phyloP scores from a whole-genome alignment of 148 eudicot genomes.

The Gaultheria prostrata region DNA sequence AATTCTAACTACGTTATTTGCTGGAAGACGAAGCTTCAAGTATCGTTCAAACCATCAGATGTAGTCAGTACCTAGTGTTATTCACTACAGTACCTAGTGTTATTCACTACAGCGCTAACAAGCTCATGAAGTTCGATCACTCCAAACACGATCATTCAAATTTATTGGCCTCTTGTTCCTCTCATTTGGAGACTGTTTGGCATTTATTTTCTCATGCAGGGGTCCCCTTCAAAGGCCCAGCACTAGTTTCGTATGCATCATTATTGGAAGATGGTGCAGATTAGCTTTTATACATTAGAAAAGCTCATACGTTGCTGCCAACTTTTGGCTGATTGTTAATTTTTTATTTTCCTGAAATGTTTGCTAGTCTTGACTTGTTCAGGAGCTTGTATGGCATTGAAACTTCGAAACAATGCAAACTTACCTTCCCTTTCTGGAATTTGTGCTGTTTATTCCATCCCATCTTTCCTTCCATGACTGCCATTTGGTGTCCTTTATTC shows the following conservation, averaged over 20 bases:
- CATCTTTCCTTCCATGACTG: neutral
- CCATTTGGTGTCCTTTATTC: neutral
- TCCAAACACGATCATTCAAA: neutral
- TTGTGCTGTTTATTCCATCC: neutral
- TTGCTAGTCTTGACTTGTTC: neutral
- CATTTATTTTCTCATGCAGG: neutral
- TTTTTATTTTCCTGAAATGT: neutral
- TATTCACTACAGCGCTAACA: neutral
- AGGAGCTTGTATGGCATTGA: neutral
- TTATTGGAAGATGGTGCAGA: neutral
- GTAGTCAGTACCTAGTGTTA: neutral
- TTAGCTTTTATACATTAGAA: neutral
- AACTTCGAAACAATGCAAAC: neutral
- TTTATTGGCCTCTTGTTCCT: neutral
- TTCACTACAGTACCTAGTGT: no score
- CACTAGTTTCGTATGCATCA: neutral
- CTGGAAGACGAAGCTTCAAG: neutral
- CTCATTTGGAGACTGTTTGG: neutral
- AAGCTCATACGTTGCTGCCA: neutral
- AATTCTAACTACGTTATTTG: neutral
- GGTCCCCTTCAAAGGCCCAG: neutral
- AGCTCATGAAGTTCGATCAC: neutral
- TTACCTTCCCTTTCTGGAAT: neutral
- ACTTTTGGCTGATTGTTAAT: neutral
- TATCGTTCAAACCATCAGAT: neutral